Evolutionary conservation across 345 rosid species (phyloP), one percentile per base, ranked within the genome.

Genomic region (Pistacia atlantica): DNA sequence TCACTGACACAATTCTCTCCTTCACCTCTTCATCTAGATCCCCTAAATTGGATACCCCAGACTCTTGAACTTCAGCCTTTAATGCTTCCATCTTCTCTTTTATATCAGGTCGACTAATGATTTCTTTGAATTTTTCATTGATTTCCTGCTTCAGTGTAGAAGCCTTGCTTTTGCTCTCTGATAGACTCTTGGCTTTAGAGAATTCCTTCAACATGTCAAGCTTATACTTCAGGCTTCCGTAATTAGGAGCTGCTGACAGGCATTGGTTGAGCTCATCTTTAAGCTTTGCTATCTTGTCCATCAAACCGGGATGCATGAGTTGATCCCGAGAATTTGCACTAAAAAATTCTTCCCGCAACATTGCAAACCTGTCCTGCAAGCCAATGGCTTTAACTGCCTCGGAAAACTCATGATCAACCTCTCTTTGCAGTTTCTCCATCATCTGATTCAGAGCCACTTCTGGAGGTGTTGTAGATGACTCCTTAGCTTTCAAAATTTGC

Each of bases 191-290:
- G 81, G 90, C 89, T 84, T 80, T 83, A 57, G 90, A 77, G 63
- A 93, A 77, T 83, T 90, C 96, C 79, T 83, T 84, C 82, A 93
- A 84, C 96, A 86, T 88, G 83, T 87, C 87, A 70, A 89, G 80
- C 89, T 93, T 95, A 71, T 86, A 81, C 78, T 84, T 87, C 74
- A 95, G 84, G 83, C 76, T 89, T 35, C 80, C 75, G 74, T 84
- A 89, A 75, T 93, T 92, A 67, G 97, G 90, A 4, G 97, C 93
- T 1, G 80, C 80, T 52, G 84, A 56, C 59, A 93, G 77, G 69
- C 88, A 79, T 75, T 79, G 61, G 63, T 80, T 80, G 79, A 95
- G 81, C 83, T 90, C 97, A 70, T 87, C 81, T 71, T 81, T 87
- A 17, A 95, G 89, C 86, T 90, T 87, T 78, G 85, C 87, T 28